These are phyloP conservation scores for Rhipidocladum racemiflorum DNA, from an alignment of 176 grass and related monocot species.

Conservation along the genomic window DNA sequence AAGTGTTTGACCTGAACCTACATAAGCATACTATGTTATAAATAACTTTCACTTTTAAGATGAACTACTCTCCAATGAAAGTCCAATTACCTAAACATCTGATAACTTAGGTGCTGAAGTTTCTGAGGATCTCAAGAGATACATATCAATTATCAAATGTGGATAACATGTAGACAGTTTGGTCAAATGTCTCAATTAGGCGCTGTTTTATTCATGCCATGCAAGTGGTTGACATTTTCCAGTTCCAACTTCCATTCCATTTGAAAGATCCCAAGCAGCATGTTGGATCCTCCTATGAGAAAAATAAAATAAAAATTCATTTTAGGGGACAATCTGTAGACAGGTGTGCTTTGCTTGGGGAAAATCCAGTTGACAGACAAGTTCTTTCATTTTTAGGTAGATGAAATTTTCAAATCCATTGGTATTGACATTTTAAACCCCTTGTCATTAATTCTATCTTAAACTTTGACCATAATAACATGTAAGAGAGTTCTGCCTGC, in stretches of 20 bases:
- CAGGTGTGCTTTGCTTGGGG: background rate
- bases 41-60: background rate
- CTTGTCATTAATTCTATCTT: background rate
- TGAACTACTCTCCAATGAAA: background rate
- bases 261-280: background rate
- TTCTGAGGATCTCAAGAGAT: slow-evolving; percentile 8
- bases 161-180: background rate
- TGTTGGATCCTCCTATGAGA: background rate
- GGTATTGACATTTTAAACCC: slow-evolving; percentile 16
- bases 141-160: background rate
- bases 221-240: background rate
- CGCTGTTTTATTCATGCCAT: background rate
- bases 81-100: background rate
- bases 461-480: background rate
- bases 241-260: background rate
- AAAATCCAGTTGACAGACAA: background rate
- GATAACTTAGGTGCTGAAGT: background rate
- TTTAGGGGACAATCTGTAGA: background rate
- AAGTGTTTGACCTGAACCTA: background rate
- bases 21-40: background rate
- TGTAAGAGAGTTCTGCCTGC: slow-evolving; percentile 20
- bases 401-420: background rate
- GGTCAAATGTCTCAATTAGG: background rate
- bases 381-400: background rate
- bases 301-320: background rate